Base-by-base conservation (phyloP, 257 asterid genomes). In the Solanum bulbocastanum region DNA sequence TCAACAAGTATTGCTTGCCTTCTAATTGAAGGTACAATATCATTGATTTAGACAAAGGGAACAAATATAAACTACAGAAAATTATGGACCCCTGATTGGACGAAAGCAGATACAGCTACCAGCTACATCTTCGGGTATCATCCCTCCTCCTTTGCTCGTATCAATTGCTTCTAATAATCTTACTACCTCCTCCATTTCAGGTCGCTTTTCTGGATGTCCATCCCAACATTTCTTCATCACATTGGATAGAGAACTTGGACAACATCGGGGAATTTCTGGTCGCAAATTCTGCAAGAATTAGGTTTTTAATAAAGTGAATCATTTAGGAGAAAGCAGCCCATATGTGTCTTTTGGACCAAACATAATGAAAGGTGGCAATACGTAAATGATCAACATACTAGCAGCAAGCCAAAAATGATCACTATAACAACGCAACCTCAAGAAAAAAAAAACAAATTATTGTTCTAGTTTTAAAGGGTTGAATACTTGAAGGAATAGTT, bases 191-290 rank as follows among this genome's bases (percentile, higher is more conserved):
- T 96, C 98, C 99, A 96, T 96, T 9, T 94, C 95, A 0, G 98
- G 99, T 66, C 98, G 89, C 78, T 94, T 95, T 18, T 94, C 94
- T 0, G 96, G 93, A 69, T 94, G 94, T 6, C 92, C 94, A 15
- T 95, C 98, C 99, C 99, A 95, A 44, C 98, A 96, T 85, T 89
- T 94, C 60, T 91, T 95, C 99, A 96, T 96, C 72, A 94, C 90
- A 84, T 74, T 88, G 16, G 93, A 89, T 11, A 93, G 87, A 14
- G 96, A 89, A 90, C 92, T 93, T 16, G 98, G 98, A 65, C 99
- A 95, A 73, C 98, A 96, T 35, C 98, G 91, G 1, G 99, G 98
- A 16, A 96, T 93, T 39, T 95, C 98, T 0, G 96, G 96, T 72
- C 98, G 88, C 85, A 95, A 83, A 86, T 96, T 94, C 98, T 96